Percentiles rank a stretch among this genome's conserved stretches.
Evolutionary conservation across 129 eudicot species (phyloP).

Genomic region (Tanacetum coccineum): DNA sequence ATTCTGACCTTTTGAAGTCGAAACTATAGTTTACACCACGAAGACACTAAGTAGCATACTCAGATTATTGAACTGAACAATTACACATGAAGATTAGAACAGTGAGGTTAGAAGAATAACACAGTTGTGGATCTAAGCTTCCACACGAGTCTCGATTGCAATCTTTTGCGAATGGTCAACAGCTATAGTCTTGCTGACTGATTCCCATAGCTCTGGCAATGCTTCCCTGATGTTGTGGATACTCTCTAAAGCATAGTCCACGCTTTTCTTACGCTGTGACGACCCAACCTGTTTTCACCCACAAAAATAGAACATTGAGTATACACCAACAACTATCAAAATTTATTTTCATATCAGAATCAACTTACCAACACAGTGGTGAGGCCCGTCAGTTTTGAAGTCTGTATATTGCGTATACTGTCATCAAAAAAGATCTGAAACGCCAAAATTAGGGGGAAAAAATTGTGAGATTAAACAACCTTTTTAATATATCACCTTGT

Average conservation of each 20-base stretch:
- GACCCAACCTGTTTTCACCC: slow-evolving; percentile 53
- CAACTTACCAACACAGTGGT: slow-evolving; percentile 69
- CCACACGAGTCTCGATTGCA: slow-evolving; percentile 61
- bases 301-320: neutral
- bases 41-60: slow-evolving; percentile 1
- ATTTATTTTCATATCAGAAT: neutral
- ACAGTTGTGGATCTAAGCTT: slow-evolving; percentile 44
- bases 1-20: neutral
- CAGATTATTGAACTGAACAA: neutral
- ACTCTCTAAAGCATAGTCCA: slow-evolving; percentile 85
- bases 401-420: slow-evolving; percentile 64
- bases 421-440: slow-evolving; percentile 89
- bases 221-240: slow-evolving; percentile 87
- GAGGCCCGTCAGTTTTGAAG: slow-evolving; percentile 57
- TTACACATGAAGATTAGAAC: slow-evolving; percentile 1
- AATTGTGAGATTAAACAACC: neutral
- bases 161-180: slow-evolving; percentile 35
- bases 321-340: slow-evolving; percentile 25
- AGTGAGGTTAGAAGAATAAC: neutral
- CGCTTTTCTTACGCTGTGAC: slow-evolving; percentile 53
- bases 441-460: neutral
- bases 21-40: no score
- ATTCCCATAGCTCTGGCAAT: slow-evolving; percentile 77
- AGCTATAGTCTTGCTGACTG: slow-evolving; percentile 40
- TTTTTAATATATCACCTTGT: neutral